These are phyloP conservation scores for Ceratocystis albifundus DNA, from an alignment of 2,329 filamentous ascomycete species.

Conservation along the genomic window DNA sequence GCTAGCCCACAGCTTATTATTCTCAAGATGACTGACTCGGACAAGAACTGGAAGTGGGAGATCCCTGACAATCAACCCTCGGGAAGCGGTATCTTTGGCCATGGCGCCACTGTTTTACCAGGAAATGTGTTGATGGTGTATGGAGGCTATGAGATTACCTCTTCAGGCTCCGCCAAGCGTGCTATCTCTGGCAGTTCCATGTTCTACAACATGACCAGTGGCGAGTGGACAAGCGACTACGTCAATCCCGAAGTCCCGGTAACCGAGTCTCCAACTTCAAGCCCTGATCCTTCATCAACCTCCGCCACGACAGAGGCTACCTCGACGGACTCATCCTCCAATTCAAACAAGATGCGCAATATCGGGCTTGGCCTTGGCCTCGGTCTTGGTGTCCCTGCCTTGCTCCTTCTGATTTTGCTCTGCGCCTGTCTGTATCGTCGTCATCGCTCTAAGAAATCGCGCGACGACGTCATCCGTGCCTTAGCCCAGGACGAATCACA, in stretches of 20 bases:
- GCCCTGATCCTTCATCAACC: conserved; percentile 14
- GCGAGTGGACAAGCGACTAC: conserved; percentile 43
- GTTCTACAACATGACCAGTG: conserved; percentile 49
- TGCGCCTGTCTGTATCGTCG: conserved; percentile 39
- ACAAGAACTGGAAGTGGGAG: conserved; percentile 63
- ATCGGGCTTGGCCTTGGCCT: conserved; percentile 54
- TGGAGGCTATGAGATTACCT: conserved; percentile 46
- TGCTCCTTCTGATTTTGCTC: conserved; percentile 37
- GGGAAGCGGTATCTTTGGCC: conserved; percentile 45
- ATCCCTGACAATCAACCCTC: conserved; percentile 44
- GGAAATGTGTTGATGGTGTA: conserved; percentile 59
- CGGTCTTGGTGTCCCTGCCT: conserved; percentile 48
- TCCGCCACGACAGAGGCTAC: conserved; percentile 15
- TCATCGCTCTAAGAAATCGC: conserved; percentile 30
- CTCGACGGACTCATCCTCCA: not conserved
- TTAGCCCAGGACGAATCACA: conserved; percentile 40
- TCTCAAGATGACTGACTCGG: conserved; percentile 62
- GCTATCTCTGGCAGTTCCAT: conserved; percentile 28
- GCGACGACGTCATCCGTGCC: conserved; percentile 38
- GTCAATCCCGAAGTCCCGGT: conserved; percentile 25
- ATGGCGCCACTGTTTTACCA: conserved; percentile 51
- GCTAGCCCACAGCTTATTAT: conserved; percentile 74
- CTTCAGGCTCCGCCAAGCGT: conserved; percentile 31
- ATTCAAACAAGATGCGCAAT: conserved; percentile 17
- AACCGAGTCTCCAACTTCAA: not conserved